Conservation (phyloP, 352 stramenopile genomes). For the Pythium grandisporangium region DNA sequence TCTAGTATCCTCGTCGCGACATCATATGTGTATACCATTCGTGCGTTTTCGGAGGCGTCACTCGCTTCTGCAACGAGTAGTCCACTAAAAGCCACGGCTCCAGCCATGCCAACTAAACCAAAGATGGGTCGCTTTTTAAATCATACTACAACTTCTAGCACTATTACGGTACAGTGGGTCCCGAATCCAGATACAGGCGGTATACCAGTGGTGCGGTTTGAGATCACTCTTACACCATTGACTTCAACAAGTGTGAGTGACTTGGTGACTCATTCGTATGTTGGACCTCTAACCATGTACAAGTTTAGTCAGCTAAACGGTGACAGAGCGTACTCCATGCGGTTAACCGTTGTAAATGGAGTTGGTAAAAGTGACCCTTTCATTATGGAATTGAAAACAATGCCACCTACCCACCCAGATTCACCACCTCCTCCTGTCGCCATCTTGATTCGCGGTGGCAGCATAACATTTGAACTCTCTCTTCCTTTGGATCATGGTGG, state of each 20-base stretch:
- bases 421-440: conserved; percentile 15
- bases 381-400: conserved; percentile 14
- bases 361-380: conserved; percentile 19
- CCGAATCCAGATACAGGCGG: conserved; percentile 35
- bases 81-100: no score
- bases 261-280: no score
- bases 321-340: conserved; percentile 19
- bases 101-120: no score
- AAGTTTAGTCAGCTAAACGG: conserved; percentile 30
- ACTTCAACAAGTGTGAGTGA: no score
- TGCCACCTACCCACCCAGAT: conserved; percentile 9
- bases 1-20: conserved; percentile 17
- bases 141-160: no score
- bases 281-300: conserved; percentile 8
- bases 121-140: no score
- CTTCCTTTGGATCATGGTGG: conserved; percentile 36
- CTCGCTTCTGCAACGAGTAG: conserved; percentile 30
- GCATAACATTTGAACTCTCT: conserved; percentile 36
- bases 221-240: no score
- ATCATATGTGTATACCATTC: conserved; percentile 39
- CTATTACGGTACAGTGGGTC: conserved; percentile 25
- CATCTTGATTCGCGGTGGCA: conserved; percentile 38
- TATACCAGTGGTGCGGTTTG: conserved; percentile 14
- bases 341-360: conserved; percentile 21
- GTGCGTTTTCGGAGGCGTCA: conserved; percentile 23